Evolutionary conservation across 371 early-diverging fungal genomes (phyloP), one percentile per base, ranked within the genome.

Genomic region (Circinella umbellata): DNA sequence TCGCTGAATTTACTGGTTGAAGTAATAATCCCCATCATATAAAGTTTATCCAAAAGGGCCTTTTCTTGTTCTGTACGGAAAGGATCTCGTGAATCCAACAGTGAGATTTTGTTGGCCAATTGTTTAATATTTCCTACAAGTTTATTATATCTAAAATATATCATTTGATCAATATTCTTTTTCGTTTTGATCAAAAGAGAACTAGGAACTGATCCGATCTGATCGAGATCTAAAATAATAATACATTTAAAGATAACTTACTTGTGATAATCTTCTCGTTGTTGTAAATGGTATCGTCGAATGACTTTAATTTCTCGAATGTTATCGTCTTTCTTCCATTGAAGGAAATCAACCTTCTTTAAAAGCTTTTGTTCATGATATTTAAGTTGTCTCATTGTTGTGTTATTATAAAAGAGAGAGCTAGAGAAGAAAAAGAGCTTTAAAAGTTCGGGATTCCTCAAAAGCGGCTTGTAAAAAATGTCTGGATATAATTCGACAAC

Each of bases 311-410:
- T 93, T 82, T 99, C 99, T 62, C 92, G 90, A 61, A 94, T 79
- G 37, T 93, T 93, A 74, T 94, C 90, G 57, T 98, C 98, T 49
- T 91, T 90, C 83, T 97, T 96, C 98, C 98, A 99, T 78, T 98
- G 93, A 60, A 99, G 77, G 70, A 99, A 98, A 83, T 99, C 96
- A 57, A 99, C 99, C 91, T 99, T 99, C 80, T 95, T 95, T 55
- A 99, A 87, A 15, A 99, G 90, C 86, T 98, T 99, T 83, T 97
- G 88, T 84, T 99, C 99, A 88, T 99, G 99, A 86, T 92, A 91
- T 77, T 99, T 97, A 69, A 99, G 80, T 76, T 96, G 90, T 75
- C 96, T 77, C 85, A 84, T 42, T 84, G 36, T 27, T 36, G 49
- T 46, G 36, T 27, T 49, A n/a, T 51, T 14, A 14, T 51, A 5